These are phyloP conservation scores for Phoenix roebelenii DNA, from an alignment of 176 grass and related monocot genomes.

Conservation along the genomic window DNA sequence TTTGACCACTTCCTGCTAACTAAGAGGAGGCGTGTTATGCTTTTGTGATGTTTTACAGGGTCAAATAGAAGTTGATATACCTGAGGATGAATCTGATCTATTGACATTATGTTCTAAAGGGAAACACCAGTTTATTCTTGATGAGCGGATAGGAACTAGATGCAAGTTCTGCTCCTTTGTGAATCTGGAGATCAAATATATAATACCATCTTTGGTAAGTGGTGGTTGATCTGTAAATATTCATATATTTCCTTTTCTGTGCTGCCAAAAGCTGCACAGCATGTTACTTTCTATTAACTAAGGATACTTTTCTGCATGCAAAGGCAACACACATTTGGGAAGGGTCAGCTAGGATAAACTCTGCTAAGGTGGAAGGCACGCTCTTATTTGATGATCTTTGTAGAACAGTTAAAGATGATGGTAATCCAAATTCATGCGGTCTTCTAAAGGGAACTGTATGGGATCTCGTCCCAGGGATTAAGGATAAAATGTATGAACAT, in stretches of 20 bases:
- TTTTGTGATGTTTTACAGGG: constrained; percentile 11
- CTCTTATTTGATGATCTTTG: constrained; percentile 31
- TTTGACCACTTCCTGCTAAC: too few relatives aligned
- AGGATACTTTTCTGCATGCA: constrained; percentile 5
- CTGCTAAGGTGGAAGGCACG: constrained; percentile 19
- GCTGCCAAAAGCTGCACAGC: too few relatives aligned
- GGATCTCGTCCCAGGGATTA: constrained; percentile 58
- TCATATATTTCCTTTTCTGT: too few relatives aligned
- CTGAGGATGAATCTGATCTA: constrained; percentile 7
- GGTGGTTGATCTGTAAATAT: neutral
- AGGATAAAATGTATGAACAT: constrained; percentile 54
- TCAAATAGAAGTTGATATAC: constrained; percentile 2
- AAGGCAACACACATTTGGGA: constrained; percentile 39
- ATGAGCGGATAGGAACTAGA: constrained; percentile 60
- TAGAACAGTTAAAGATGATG: constrained; percentile 22
- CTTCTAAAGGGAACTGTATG: constrained; percentile 40
- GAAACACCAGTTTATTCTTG: constrained; percentile 46
- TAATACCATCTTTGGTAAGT: constrained; percentile 63
- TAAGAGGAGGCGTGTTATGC: too few relatives aligned
- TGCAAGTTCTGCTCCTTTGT: constrained; percentile 58
- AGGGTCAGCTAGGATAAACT: constrained; percentile 33
- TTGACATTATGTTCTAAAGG: constrained; percentile 27
- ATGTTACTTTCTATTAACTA: neutral
- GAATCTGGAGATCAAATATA: constrained; percentile 49
- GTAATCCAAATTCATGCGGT: constrained; percentile 2